Conservation (phyloP, 352 stramenopile species). For the Pythium aristosporum region DNA sequence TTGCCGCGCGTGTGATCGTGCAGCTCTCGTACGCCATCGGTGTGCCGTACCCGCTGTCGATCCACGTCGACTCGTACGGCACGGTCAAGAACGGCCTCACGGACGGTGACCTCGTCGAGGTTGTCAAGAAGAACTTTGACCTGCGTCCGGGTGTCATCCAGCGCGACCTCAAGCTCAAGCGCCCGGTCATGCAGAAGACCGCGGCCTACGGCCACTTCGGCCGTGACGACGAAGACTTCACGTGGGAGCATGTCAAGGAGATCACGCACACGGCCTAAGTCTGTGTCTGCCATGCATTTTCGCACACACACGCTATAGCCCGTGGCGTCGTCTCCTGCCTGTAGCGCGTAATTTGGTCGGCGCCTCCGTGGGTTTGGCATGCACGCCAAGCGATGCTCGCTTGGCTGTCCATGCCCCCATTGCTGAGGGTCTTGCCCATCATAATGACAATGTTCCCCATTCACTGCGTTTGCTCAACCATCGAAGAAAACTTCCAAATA, state of each 20-base stretch:
- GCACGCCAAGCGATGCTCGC: constrained; percentile 8
- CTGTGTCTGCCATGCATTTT: constrained; percentile 12
- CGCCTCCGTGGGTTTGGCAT: constrained; percentile 22
- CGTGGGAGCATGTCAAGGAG: constrained; percentile 98
- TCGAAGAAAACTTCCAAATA: constrained; percentile 1
- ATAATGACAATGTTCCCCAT: constrained; percentile 23
- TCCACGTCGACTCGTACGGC: constrained; percentile 98
- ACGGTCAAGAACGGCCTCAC: constrained; percentile 95
- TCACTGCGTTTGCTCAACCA: constrained; percentile 16
- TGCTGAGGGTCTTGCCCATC: constrained; percentile 22
- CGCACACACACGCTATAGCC: constrained; percentile 15
- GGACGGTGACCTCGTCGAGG: constrained; percentile 95
- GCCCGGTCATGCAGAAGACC: constrained; percentile 98
- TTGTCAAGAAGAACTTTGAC: constrained; percentile 99
- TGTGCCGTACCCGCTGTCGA: constrained; percentile 95
- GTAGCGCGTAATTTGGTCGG: constrained; percentile 26
- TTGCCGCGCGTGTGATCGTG: constrained; percentile 94
- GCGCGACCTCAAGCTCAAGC: constrained; percentile 96
- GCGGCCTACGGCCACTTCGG: constrained; percentile 99
- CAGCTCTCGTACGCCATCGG: constrained; percentile 99
- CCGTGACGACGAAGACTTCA: constrained; percentile 98
- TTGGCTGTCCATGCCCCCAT: constrained; percentile 22
- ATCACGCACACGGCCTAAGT: constrained; percentile 59
- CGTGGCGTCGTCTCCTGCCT: constrained; percentile 20
- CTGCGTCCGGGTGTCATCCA: constrained; percentile 97